Percentiles rank a stretch among this genome's conserved stretches.
Conservation (phyloP, 768 basidiomycete species). For the Auriscalpium orientale region DNA sequence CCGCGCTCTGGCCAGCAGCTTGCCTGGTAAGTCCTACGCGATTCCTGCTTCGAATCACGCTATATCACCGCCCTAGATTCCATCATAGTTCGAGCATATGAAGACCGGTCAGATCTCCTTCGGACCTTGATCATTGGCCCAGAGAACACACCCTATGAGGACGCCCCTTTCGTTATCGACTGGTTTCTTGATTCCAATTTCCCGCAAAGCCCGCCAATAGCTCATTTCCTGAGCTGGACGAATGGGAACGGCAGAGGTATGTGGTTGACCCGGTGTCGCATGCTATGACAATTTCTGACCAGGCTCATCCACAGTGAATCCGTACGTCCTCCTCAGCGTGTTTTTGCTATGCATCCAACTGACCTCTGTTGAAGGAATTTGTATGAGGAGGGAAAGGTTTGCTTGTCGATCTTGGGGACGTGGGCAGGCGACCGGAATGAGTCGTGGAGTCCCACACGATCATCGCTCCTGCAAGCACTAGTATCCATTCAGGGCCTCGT, state of each 20-base stretch:
- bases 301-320: neutral
- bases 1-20: conserved; percentile 63
- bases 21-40: conserved; percentile 57
- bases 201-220: conserved; percentile 74
- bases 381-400: conserved; percentile 95
- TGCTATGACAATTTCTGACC: neutral
- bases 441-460: conserved; percentile 78
- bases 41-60: neutral
- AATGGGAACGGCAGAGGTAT: conserved; percentile 85
- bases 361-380: conserved; percentile 48
- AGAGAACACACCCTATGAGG: conserved; percentile 90
- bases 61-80: conserved; percentile 42
- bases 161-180: conserved; percentile 93
- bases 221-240: conserved; percentile 91
- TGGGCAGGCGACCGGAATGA: conserved; percentile 89
- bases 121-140: conserved; percentile 88
- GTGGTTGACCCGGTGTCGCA: conserved; percentile 10
- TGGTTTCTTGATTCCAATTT: conserved; percentile 85
- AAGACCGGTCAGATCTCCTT: conserved; percentile 81
- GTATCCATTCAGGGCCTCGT: conserved; percentile 94
- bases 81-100: conserved; percentile 84
- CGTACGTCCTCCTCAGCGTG: neutral
- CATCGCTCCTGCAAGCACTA: conserved; percentile 84
- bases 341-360: neutral
- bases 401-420: conserved; percentile 83